Conservation (phyloP, 2,329 filamentous ascomycete genomes). For the Escovopsis sp. region DNA sequence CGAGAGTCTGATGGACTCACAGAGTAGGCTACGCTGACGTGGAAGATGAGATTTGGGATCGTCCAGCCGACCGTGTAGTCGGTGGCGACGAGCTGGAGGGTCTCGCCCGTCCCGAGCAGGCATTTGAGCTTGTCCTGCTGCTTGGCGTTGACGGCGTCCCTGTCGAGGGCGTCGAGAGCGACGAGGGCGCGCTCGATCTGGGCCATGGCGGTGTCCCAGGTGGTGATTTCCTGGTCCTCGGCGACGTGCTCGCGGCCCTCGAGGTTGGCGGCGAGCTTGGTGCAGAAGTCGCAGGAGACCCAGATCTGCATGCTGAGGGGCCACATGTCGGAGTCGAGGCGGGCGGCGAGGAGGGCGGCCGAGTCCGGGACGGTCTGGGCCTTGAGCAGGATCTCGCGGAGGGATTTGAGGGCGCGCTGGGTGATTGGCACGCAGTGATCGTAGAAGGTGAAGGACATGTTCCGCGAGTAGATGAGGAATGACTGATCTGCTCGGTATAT, state of each 20-base stretch:
- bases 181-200: constrained; percentile 18
- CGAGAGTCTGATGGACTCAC: neutral
- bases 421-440: constrained; percentile 21
- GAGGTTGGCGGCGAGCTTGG: constrained; percentile 20
- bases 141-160: constrained; percentile 19
- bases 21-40: neutral
- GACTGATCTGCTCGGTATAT: neutral
- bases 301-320: constrained; percentile 27
- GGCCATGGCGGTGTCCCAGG: constrained; percentile 19
- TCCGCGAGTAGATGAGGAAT: constrained; percentile 6
- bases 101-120: constrained; percentile 15
- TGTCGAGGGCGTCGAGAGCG: constrained; percentile 19
- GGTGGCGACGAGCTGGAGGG: constrained; percentile 11
- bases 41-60: neutral
- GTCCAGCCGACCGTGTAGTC: constrained; percentile 24
- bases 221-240: constrained; percentile 16
- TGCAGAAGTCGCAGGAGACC: constrained; percentile 15
- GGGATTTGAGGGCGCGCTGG: constrained; percentile 17
- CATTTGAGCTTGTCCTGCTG: constrained; percentile 15
- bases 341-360: constrained; percentile 17
- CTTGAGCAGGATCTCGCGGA: constrained; percentile 22
- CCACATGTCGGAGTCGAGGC: constrained; percentile 27
- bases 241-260: constrained; percentile 16
- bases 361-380: constrained; percentile 19
- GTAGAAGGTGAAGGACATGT: constrained; percentile 27